Evolutionary conservation across 1,284 basidiomycete genomes (phyloP), one percentile per base, ranked within the genome.

Genomic region (Trichosporon sp.): DNA sequence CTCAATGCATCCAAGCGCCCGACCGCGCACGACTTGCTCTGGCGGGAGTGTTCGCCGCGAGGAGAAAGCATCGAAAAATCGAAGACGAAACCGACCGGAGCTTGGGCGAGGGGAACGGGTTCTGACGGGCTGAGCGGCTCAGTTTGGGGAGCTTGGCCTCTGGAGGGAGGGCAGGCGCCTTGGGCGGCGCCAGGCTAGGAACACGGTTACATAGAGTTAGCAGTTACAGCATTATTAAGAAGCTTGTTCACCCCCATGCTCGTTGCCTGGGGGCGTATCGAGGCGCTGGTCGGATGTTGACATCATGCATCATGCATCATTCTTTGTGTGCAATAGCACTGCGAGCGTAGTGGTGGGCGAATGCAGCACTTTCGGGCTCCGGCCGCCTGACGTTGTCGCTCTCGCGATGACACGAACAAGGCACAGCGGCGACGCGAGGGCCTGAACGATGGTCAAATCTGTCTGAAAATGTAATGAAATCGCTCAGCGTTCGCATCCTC

Each of bases 181-280:
- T 12, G 11, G 38, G 8, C 26, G 26, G 26, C 26, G 26, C 26
- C 26, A 26, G 26, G 26, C 11, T 11, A 54, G 51, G 51, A 10
- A 54, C 51, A 54, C 51, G 51, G 51, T 54, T 19, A 54, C 51
- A 54, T 54, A 54, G 51, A 54, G 51, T 54, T 54, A 54, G 51
- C 21, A 54, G 51, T 54, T 19, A 54, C 51, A 54, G 51, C 51
- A 54, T 54, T 54, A 54, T 54, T 54, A 54, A 54, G 51, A 54
- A 54, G 51, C 51, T 54, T 54, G 51, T 21, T 54, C 48, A 19
- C 51, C 19, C 51, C 51, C 11, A n/a, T 4, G 19, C 5, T 54
- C 14, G n/a, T 46, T 46, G 43, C 7, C 16, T 46, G 43, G 43
- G 43, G 4, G 43, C 8, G 51, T 54, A 54, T 54, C 51, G 16